Evolutionary conservation across 371 early-diverging fungal species (phyloP), one percentile per base, ranked within the genome.

Genomic region (Mucor saturninus): DNA sequence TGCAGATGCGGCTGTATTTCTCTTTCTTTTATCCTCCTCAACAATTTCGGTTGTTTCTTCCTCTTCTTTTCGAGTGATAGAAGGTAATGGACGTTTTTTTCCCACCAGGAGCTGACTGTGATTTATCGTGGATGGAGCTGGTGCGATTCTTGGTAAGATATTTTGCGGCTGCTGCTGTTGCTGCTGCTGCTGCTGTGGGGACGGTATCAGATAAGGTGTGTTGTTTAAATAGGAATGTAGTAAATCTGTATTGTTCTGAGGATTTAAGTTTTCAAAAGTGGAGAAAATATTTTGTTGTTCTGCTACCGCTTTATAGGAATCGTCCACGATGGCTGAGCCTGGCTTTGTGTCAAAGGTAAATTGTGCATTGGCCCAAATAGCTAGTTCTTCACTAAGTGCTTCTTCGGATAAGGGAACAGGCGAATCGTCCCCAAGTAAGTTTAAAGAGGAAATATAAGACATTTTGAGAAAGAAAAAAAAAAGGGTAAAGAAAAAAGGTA

Each of bases 1-100:
- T 5, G 97, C 97, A 0, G 95, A 94, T 0, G 98, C 98, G 2
- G 92, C 95, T 1, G 97, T 98, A 81, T 98, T 98, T 37, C 97
- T 81, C 26, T 89, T 80, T 49, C 98, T 88, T 77, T 96, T 96
- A 73, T 96, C 97, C 54, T 90, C 92, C 60, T 88, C 90, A 5
- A 65, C 31, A 4, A 67, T 54, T 38, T 81, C 75, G 2, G 32
- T 21, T 56, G 51, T 29, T 64, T 71, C 14, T 57, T 46, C 29
- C 32, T 21, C 26, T 55, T 55, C 38, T 0, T n/a, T 7, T n/a
- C 15, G n/a, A 26, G 30, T 45, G 45, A 50, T 40, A 5, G 30
- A 11, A 28, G 10, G 46, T 2, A 49, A 50, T 21, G 30, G 39
- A 10, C 62, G 62, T 55, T 54, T 62, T 30, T 49, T 62, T 29